Conservation (phyloP, 1,284 basidiomycete species). For the Fomitopsis pinicola region DNA sequence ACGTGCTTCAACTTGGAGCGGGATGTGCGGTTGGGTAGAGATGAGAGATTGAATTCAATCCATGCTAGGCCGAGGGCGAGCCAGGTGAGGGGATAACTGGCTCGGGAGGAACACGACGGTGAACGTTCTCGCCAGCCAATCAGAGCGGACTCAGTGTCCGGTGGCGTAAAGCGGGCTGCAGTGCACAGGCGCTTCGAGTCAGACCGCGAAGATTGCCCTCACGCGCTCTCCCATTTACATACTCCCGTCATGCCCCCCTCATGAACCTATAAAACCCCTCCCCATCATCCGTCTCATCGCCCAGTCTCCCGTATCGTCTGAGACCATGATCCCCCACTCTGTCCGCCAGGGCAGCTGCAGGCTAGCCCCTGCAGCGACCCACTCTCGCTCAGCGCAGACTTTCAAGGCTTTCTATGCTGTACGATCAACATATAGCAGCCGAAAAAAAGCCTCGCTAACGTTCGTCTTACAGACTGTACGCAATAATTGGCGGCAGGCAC, state of each 20-base stretch:
- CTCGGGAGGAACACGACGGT: neutral
- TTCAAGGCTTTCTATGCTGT: conserved; percentile 65
- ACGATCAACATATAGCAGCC: conserved; percentile 14
- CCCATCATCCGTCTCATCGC: neutral
- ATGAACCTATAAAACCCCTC: conserved; percentile 14
- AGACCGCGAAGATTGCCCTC: neutral
- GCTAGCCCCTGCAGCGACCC: conserved; percentile 5
- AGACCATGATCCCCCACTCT: conserved; percentile 17
- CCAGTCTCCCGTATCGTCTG: conserved; percentile 2
- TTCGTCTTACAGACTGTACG: conserved; percentile 40
- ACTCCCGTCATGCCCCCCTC: conserved; percentile 9
- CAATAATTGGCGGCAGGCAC: conserved; percentile 32
- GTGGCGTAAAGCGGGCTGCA: neutral
- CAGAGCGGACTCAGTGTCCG: neutral
- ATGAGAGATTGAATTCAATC: no score
- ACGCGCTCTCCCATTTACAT: neutral
- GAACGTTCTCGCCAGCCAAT: neutral
- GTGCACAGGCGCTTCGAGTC: neutral
- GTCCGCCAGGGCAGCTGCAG: conserved; percentile 12
- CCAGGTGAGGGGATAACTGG: neutral
- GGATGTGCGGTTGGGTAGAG: conserved; percentile 1
- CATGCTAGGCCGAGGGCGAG: no score
- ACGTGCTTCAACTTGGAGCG: conserved; percentile 1
- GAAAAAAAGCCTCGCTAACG: neutral
- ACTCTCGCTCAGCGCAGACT: conserved; percentile 30